Percentiles rank a stretch among this genome's conserved stretches.
These are phyloP conservation scores for Talaromyces proteolyticus DNA, from an alignment of 495 filamentous ascomycete genomes.

Conservation along the genomic window DNA sequence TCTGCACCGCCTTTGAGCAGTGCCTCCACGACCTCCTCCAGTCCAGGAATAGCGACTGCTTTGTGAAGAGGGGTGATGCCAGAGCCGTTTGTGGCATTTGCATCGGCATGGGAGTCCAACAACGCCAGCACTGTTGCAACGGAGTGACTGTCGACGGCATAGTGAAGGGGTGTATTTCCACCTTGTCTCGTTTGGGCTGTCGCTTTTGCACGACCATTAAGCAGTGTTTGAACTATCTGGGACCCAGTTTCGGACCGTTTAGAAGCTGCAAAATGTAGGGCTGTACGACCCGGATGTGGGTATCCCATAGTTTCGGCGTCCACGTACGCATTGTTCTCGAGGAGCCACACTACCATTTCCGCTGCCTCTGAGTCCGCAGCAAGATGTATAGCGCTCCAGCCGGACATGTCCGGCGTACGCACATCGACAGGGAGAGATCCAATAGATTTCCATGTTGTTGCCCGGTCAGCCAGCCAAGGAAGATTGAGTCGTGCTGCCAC, in stretches of 20 bases:
- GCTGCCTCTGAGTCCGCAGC: conserved; percentile 3
- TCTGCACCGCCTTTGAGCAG: not conserved
- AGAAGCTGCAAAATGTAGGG: conserved; percentile 5
- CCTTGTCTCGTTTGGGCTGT: not conserved
- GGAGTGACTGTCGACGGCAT: conserved; percentile 3
- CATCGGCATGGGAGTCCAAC: not conserved
- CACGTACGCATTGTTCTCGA: conserved; percentile 3
- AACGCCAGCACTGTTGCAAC: conserved; percentile 1
- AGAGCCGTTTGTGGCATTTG: conserved; percentile 3
- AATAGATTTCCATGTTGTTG: conserved; percentile 2
- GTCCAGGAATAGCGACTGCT: conserved; percentile 4
- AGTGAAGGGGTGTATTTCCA: conserved; percentile 5
- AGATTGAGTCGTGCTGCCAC: conserved; percentile 4
- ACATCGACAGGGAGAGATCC: conserved; percentile 2
- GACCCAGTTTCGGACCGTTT: not conserved
- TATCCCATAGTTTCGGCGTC: conserved; percentile 5
- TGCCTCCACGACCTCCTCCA: conserved; percentile 4
- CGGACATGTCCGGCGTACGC: conserved; percentile 1
- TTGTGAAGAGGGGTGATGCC: conserved; percentile 6
- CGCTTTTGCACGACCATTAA: conserved; percentile 1
- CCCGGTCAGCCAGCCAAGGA: conserved; percentile 1
- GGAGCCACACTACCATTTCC: conserved; percentile 3
- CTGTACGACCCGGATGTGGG: conserved; percentile 2
- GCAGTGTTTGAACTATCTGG: conserved; percentile 1
- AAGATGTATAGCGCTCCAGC: conserved; percentile 4